phyloP scores from a whole-genome alignment of 305 asterid genomes.

The Fraxinus xanthoxyloides region DNA sequence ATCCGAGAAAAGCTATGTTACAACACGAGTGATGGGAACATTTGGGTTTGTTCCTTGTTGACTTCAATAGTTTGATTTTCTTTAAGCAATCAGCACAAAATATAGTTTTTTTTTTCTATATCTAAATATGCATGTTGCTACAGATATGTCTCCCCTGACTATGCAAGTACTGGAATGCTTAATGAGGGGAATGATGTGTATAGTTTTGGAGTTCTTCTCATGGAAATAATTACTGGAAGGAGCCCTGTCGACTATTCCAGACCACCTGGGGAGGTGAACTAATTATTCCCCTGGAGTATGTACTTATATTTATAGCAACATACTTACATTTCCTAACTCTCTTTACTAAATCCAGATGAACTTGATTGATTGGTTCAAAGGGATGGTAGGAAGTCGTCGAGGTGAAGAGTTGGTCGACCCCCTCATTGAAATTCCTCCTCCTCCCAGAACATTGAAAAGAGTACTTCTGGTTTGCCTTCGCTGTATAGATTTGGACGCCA shows the following conservation, averaged over 20 bases:
- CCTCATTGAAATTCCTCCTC: slow-evolving; percentile 61
- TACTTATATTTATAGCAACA: not conserved
- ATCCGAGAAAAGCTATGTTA: slow-evolving; percentile 83
- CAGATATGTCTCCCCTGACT: slow-evolving; percentile 98
- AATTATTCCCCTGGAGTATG: not conserved
- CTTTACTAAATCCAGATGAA: slow-evolving; percentile 61
- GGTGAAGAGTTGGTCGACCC: slow-evolving; percentile 86
- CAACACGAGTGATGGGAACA: slow-evolving; percentile 98
- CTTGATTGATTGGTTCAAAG: slow-evolving; percentile 95
- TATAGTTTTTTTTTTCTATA: slow-evolving; percentile 7
- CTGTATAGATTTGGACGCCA: slow-evolving; percentile 82
- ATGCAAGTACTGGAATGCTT: slow-evolving; percentile 97
- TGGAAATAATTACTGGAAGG: slow-evolving; percentile 89
- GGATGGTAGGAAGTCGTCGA: slow-evolving; percentile 76
- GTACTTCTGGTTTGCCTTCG: slow-evolving; percentile 80
- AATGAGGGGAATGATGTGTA: slow-evolving; percentile 89
- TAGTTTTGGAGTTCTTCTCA: slow-evolving; percentile 90
- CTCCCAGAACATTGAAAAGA: slow-evolving; percentile 78
- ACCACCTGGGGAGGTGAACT: slow-evolving; percentile 84
- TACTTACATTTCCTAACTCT: not conserved
- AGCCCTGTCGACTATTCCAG: slow-evolving; percentile 88
- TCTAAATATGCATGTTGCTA: slow-evolving; percentile 20
- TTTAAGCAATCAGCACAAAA: not conserved
- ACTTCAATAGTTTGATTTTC: slow-evolving; percentile 7
- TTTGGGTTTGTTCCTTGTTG: slow-evolving; percentile 67